Evolutionary conservation across 1,284 basidiomycete genomes (phyloP).

Genomic region (Ustilago loliicola): DNA sequence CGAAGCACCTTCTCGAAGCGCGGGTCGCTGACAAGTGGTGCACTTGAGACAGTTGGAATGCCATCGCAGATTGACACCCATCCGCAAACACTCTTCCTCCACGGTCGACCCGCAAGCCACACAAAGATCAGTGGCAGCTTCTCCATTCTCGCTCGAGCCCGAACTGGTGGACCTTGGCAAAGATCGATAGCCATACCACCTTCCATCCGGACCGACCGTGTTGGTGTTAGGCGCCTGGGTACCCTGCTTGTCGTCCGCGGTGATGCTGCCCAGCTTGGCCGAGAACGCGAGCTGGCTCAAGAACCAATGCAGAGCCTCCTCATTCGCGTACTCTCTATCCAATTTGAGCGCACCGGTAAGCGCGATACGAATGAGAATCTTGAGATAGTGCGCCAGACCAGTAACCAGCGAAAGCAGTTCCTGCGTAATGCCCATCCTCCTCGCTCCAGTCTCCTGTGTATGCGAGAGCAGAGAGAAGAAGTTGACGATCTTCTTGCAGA

Average conservation of each 20-base stretch:
- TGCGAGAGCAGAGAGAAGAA: conserved; percentile 97
- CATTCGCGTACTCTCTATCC: conserved; percentile 86
- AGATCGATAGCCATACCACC: conserved; percentile 65
- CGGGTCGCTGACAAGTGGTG: conserved; percentile 75
- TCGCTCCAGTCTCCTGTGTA: conserved; percentile 89
- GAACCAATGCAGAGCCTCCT: conserved; percentile 87
- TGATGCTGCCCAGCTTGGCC: conserved; percentile 72
- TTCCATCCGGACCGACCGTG: conserved; percentile 48
- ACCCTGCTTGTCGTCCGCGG: conserved; percentile 53
- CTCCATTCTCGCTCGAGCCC: conserved; percentile 53
- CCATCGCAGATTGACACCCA: conserved; percentile 95
- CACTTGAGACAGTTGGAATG: conserved; percentile 93
- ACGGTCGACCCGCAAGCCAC: conserved; percentile 88
- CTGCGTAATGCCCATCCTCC: conserved; percentile 94
- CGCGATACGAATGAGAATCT: conserved; percentile 98
- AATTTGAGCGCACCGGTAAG: conserved; percentile 94
- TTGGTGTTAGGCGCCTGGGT: conserved; percentile 51
- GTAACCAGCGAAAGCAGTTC: conserved; percentile 98
- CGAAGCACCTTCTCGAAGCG: conserved; percentile 39
- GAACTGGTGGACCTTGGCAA: conserved; percentile 63
- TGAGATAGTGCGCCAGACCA: conserved; percentile 97
- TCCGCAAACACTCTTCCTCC: conserved; percentile 94
- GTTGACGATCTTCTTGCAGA: conserved; percentile 98
- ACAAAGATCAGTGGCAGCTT: conserved; percentile 82
- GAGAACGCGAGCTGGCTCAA: conserved; percentile 91